phyloP scores from a whole-genome alignment of 139 green algal genomes.

The Picochlorum sp. region DNA sequence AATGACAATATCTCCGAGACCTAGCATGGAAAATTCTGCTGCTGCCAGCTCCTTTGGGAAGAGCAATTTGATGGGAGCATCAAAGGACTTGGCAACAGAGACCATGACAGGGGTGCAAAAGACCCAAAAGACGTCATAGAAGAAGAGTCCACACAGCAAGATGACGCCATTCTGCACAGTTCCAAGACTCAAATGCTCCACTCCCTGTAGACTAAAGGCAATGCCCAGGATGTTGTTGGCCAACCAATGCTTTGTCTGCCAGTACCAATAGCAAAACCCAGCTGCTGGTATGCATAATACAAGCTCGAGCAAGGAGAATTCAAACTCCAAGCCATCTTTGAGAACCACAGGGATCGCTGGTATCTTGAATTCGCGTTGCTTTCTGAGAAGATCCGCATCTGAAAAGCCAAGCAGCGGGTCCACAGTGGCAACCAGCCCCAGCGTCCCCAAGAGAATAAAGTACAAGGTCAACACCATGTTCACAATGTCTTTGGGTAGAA shows the following conservation, averaged over 20 bases:
- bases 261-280: constrained; percentile 78
- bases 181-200: constrained; percentile 91
- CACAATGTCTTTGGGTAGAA: constrained; percentile 80
- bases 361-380: constrained; percentile 8
- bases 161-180: constrained; percentile 62
- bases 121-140: constrained; percentile 99
- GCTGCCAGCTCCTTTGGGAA: constrained; percentile 37
- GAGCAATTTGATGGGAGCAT: constrained; percentile 97
- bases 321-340: constrained; percentile 35
- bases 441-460: constrained; percentile 80
- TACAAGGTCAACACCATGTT: constrained; percentile 75
- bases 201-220: constrained; percentile 85
- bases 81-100: constrained; percentile 90
- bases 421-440: constrained; percentile 56
- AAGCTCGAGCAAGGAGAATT: constrained; percentile 46
- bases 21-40: constrained; percentile 90
- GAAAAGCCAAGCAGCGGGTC: constrained; percentile 51
- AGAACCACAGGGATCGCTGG: constrained; percentile 26
- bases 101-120: constrained; percentile 89
- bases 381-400: neutral
- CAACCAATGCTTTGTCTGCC: constrained; percentile 82
- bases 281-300: constrained; percentile 33
- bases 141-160: constrained; percentile 80
- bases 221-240: constrained; percentile 95
- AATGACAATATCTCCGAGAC: constrained; percentile 89